Conservation (phyloP, 768 basidiomycete genomes). For the Boletus coccyginus region DNA sequence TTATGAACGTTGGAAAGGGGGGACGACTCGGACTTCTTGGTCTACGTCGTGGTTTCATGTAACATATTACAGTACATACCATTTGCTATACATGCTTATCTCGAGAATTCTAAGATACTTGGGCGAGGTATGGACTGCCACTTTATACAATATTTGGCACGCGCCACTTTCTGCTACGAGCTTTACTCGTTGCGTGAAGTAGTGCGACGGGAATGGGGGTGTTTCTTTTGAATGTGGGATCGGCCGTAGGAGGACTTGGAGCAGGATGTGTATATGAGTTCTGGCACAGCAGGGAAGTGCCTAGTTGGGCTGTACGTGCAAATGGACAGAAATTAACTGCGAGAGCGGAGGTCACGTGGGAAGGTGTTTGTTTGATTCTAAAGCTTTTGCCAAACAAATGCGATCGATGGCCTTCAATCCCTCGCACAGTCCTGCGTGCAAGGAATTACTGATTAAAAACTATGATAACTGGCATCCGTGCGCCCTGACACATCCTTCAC, state of each 20-base stretch:
- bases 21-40: neutral
- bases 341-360: neutral
- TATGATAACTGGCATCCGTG: no score
- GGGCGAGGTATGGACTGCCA: no score
- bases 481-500: no score
- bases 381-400: slow-evolving; percentile 23
- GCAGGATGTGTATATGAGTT: neutral
- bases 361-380: slow-evolving; percentile 15
- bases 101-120: no score
- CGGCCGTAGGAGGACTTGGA: no score
- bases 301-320: no score
- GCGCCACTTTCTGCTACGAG: no score
- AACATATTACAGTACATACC: neutral
- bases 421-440: no score
- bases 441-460: no score
- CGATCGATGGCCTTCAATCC: no score
- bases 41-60: neutral
- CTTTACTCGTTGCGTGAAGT: no score
- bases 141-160: no score
- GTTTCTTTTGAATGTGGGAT: slow-evolving; percentile 77
- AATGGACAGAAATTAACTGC: neutral
- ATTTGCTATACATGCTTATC: neutral
- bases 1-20: neutral
- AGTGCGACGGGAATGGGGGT: slow-evolving; percentile 38
- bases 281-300: slow-evolving; percentile 3